These are phyloP conservation scores for Gelatoporia subvermispora DNA, from an alignment of 768 basidiomycete species.

Conservation along the genomic window DNA sequence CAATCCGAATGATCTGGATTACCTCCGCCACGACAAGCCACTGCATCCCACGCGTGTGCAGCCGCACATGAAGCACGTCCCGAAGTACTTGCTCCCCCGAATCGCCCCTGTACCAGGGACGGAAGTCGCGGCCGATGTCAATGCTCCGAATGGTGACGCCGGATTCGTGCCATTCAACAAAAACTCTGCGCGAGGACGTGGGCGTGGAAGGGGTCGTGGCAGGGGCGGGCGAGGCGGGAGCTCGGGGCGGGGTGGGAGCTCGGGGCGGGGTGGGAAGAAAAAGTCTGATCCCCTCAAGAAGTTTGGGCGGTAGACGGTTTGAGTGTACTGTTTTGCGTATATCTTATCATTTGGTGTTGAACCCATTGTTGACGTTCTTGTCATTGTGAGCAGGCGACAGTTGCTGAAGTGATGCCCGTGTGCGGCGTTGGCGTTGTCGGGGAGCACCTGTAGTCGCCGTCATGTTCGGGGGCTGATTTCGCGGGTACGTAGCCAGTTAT, in stretches of 20 bases:
- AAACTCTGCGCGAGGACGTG: conserved; percentile 37
- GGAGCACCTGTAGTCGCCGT: too few relatives aligned
- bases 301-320: conserved; percentile 35
- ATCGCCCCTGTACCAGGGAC: conserved; percentile 56
- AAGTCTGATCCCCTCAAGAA: conserved; percentile 82
- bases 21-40: conserved; percentile 90
- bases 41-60: conserved; percentile 87
- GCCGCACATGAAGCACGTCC: conserved; percentile 93
- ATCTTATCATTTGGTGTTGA: too few relatives aligned
- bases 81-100: conserved; percentile 84
- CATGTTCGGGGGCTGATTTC: too few relatives aligned
- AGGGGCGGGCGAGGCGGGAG: conserved; percentile 34
- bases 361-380: too few relatives aligned
- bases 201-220: conserved; percentile 49
- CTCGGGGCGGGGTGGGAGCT: too few relatives aligned
- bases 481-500: too few relatives aligned
- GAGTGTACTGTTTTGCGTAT: too few relatives aligned
- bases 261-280: conserved; percentile 49
- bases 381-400: too few relatives aligned
- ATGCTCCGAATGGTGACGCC: conserved; percentile 23
- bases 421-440: too few relatives aligned
- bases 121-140: conserved; percentile 24
- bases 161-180: conserved; percentile 78
- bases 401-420: too few relatives aligned
- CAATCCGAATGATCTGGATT: conserved; percentile 90